Base-by-base conservation (phyloP, 306 rosid genomes). In the Parietaria judaica region DNA sequence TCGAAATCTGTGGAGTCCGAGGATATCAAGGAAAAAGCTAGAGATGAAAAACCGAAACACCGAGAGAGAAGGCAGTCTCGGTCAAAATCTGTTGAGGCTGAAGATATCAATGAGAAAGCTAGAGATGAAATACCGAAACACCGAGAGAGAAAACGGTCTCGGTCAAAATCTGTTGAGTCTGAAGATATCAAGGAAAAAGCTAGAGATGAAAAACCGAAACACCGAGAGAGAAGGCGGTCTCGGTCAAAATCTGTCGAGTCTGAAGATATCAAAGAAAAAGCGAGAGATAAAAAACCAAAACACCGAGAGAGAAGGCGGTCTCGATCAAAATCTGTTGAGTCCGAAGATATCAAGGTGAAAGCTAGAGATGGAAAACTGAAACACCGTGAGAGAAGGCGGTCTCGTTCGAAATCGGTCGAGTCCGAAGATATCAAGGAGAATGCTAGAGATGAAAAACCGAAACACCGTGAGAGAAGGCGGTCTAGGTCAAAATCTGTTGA, bases 371-470 rank as follows among this genome's bases (percentile, higher is more conserved):
- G 67, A 44, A 81, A 77, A 61, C 66, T 79, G 37, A 86, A 76
- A 62, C 78, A 60, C 68, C 75, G 15, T 70, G 81, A 76, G 62
- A 61, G 66, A 70, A 79, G 79, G 76, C 81, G 13, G 58, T 81
- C 87, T 43, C 78, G 90, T 61, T 88, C 96, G 56, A 79, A 74
- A 58, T 88, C 94, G n/a, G n/a, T n/a, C 54, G 98, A 85, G 70
- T 51, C 81, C 66, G 70, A 71, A 64, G 74, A 51, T 53, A 85
- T 73, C 74, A 74, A 70, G 60, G 70, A 72, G 13, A 73, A 60
- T 58, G 65, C 47, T 11, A 83, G 72, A 78, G 79, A 66, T 53
- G 88, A 69, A 44, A 81, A 77, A 61, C 66, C 80, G 37, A 86
- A 76, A 62, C 78, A 60, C 68, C 75, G 15, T 70, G 81, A 76